Base-by-base conservation (phyloP, 2,329 filamentous ascomycete genomes). In the Aotearoamyces nothofagi region DNA sequence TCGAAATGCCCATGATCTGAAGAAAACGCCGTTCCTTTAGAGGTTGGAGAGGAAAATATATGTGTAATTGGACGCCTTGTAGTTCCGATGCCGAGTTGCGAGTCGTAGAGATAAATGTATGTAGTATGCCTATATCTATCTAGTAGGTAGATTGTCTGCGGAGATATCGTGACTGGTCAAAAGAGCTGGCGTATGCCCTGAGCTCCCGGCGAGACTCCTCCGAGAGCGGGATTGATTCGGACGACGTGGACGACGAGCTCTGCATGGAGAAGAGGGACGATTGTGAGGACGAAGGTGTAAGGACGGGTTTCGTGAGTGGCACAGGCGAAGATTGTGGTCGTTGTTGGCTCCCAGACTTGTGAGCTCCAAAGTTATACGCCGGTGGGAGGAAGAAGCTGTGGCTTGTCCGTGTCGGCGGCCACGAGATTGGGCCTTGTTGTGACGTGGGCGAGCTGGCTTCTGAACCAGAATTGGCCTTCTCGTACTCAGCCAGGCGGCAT, bases 401-500 rank as follows among this genome's bases (percentile, higher is more conserved):
- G 37, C 39, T 58, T 60, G 49, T 60, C 44, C 57, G 55, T 26
- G 61, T 53, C 55, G 63, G 66, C 29, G 62, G 56, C 50, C 61
- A 69, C 26, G 61, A 60, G 11, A 63, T 50, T 23, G 60, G 56
- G 31, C 57, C 52, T 31, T 67, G 58, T 31, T 52, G 50, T 15
- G 45, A 44, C 10, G 60, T 57, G 27, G 68, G 66, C 8, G 69
- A 72, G 46, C 63, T 69, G 30, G 66, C 61, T 27, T 66, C 60
- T 4, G 73, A 70, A 49, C 63, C 61, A 9, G 64, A 57, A 29
- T 61, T 57, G 10, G 69, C 73, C 55, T 73, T 75, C 55, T 93
- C 84, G 44, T 87, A 74, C 56, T 93, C 86, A 41, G 81, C 78
- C 24, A 94, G 64, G 40, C 83, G 72, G 66, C 86, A 94, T 16